Conservation (phyloP, 371 early-diverging fungal genomes). For the Zychaea mexicana region DNA sequence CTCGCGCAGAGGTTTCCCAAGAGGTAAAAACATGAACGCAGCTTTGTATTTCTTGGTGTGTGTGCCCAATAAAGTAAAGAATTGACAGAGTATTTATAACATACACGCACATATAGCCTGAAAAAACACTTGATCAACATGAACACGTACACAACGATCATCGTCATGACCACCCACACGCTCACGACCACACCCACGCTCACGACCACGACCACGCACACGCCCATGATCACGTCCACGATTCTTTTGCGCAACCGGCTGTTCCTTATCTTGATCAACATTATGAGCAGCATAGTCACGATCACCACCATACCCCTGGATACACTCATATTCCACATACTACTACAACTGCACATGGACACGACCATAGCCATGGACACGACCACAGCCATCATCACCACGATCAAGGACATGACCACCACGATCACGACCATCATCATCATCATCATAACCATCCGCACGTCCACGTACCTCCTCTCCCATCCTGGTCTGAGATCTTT, state of each 20-base stretch:
- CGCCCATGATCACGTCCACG: constrained; percentile 18
- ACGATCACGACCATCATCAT: constrained; percentile 34
- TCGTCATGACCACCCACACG: constrained; percentile 9
- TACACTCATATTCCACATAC: constrained; percentile 21
- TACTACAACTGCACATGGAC: constrained; percentile 18
- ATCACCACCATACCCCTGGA: constrained; percentile 16
- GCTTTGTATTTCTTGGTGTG: not conserved
- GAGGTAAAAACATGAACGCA: not conserved
- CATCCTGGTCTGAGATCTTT: constrained; percentile 49
- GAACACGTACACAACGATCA: constrained; percentile 10
- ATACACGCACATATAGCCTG: not conserved
- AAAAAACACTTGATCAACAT: constrained; percentile 1
- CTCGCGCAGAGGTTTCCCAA: not conserved
- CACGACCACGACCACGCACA: constrained; percentile 18
- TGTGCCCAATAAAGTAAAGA: not conserved
- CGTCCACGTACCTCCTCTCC: constrained; percentile 36
- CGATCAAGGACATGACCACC: constrained; percentile 24
- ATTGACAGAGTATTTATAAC: not conserved
- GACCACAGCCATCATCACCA: constrained; percentile 17
- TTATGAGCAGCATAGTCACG: constrained; percentile 21
- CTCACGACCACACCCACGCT: constrained; percentile 7
- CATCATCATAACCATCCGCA: constrained; percentile 42
- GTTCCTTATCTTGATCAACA: no score
- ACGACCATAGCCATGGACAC: constrained; percentile 26
- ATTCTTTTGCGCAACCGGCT: no score